A percentile compares a stretch with the other conserved stretches of the same genome.
phyloP scores from a whole-genome alignment of 2,329 filamentous ascomycete species.

The Ophiostoma fasciatum region DNA sequence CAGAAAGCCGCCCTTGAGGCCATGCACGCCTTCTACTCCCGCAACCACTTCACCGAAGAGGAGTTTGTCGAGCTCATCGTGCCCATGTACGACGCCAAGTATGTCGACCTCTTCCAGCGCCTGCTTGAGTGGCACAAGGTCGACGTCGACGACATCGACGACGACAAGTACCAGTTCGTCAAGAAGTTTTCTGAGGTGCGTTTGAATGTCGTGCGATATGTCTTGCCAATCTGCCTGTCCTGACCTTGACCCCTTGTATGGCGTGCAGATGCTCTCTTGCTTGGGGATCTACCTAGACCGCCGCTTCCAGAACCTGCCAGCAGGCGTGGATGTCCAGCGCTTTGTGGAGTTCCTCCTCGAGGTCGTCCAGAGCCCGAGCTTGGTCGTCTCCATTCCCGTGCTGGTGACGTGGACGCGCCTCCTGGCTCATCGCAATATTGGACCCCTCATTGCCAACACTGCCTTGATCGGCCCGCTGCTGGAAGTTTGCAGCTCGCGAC shows the following conservation, averaged over 20 bases:
- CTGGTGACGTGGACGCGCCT: constrained; percentile 82
- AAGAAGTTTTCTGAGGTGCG: constrained; percentile 88
- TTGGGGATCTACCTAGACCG: constrained; percentile 73
- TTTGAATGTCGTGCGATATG: not conserved
- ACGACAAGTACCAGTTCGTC: constrained; percentile 78
- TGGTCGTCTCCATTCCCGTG: constrained; percentile 86
- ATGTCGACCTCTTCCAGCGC: constrained; percentile 54
- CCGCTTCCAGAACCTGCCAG: constrained; percentile 51
- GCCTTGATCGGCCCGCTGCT: constrained; percentile 60
- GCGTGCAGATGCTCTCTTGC: constrained; percentile 65
- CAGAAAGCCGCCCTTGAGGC: constrained; percentile 74
- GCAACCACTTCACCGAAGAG: constrained; percentile 57
- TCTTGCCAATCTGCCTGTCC: not conserved
- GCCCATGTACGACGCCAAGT: constrained; percentile 61
- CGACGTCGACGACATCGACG: constrained; percentile 69
- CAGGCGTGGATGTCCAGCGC: constrained; percentile 49
- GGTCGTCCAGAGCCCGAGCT: constrained; percentile 70
- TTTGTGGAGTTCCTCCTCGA: constrained; percentile 68
- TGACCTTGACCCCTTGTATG: no score
- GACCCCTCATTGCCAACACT: constrained; percentile 45
- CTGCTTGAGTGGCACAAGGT: constrained; percentile 70
- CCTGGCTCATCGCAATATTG: constrained; percentile 55
- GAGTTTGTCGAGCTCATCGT: constrained; percentile 67
- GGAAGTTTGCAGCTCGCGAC: constrained; percentile 66
- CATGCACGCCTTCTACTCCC: constrained; percentile 66